Conservation (phyloP, 192 early-diverging fungal species). For the Anaeromyces robustus region DNA sequence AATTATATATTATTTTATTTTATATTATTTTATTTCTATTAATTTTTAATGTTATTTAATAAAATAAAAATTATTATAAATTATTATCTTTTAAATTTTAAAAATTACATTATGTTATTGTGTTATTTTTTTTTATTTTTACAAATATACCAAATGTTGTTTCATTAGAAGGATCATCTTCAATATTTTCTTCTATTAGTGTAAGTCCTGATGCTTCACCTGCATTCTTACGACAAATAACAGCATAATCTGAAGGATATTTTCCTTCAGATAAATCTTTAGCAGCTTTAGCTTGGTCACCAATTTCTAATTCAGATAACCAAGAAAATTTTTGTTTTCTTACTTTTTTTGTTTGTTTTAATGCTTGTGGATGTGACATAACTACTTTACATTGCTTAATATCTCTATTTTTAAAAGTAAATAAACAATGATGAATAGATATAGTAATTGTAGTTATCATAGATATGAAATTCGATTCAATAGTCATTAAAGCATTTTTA, state of each 20-base stretch:
- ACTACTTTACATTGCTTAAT: background rate
- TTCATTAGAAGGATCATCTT: background rate
- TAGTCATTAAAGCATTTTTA: background rate
- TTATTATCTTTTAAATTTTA: too few species aligned
- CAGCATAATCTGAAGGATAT: background rate
- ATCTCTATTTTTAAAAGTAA: background rate
- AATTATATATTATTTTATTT: too few species aligned
- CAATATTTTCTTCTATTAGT: background rate
- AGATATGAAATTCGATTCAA: too few species aligned
- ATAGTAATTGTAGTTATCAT: background rate
- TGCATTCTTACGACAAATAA: background rate
- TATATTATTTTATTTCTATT: too few species aligned
- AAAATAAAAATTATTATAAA: too few species aligned
- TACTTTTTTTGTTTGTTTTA: background rate
- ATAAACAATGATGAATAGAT: background rate
- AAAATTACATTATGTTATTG: too few species aligned
- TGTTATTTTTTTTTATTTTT: background rate
- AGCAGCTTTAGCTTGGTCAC: background rate
- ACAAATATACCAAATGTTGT: background rate
- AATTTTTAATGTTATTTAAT: too few species aligned
- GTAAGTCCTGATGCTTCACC: background rate
- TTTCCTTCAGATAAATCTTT: background rate
- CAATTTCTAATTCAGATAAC: background rate
- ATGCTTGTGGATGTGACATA: background rate
- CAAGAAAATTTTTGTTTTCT: background rate